Evolutionary conservation across 1,284 basidiomycete genomes (phyloP).

Genomic region (Mycosarcoma maydis): DNA sequence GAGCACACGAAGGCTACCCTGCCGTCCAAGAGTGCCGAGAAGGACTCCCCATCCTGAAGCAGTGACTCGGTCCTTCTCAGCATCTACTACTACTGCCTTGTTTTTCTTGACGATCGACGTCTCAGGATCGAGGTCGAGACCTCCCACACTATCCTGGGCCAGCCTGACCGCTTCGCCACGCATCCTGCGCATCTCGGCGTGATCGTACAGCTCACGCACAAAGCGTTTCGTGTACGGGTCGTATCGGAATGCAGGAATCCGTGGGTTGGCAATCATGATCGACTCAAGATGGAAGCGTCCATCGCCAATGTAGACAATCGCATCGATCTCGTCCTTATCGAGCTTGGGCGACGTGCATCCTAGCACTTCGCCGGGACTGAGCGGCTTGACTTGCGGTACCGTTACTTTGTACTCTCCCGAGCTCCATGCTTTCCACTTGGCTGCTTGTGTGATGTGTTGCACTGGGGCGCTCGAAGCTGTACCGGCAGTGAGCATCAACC

Average conservation of each 20-base stretch:
- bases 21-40: constrained; percentile 91
- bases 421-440: constrained; percentile 40
- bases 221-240: constrained; percentile 98
- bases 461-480: constrained; percentile 9
- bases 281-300: constrained; percentile 97
- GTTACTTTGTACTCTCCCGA: constrained; percentile 55
- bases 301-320: constrained; percentile 83
- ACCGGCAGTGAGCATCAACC: constrained; percentile 33
- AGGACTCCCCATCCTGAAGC: constrained; percentile 83
- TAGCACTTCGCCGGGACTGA: constrained; percentile 94
- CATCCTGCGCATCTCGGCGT: constrained; percentile 82
- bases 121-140: constrained; percentile 29
- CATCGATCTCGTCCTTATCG: constrained; percentile 64
- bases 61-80: constrained; percentile 43
- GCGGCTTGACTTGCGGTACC: constrained; percentile 89
- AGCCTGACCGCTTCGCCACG: constrained; percentile 77
- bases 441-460: constrained; percentile 43
- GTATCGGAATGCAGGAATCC: constrained; percentile 95
- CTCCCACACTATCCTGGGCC: constrained; percentile 47
- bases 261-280: constrained; percentile 98
- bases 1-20: constrained; percentile 89
- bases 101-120: constrained; percentile 14
- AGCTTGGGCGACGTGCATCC: constrained; percentile 91
- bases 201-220: constrained; percentile 90
- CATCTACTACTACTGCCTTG: constrained; percentile 20